Base-by-base conservation (phyloP, 164 flowering plant species). In the Houttuynia cordata region DNA sequence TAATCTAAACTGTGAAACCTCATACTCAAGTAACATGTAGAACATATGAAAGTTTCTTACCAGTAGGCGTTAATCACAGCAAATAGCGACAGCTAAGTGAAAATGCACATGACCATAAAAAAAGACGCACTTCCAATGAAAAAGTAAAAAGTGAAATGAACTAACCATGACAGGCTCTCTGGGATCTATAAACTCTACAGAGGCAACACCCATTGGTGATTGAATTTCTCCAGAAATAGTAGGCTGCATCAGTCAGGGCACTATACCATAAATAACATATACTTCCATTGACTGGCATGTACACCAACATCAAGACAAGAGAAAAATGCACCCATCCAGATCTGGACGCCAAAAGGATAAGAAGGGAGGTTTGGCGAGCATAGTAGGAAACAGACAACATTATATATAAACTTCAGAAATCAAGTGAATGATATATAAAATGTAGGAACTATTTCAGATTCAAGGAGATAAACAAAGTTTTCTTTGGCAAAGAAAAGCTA, bases 101-200 rank as follows among this genome's bases (percentile, higher is more conserved):
- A 52, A 52, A 52, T 19, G 37, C 10, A 23, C 55, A n/a, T 14
- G 19, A 34, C 19, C 18, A 8, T 23, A 23, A 54, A 23, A 53
- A 51, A 12, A 53, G 25, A 42, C 24, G 7, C 20, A 57, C 15
- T 61, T 23, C 10, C 0, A 53, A 53, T 53, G 17, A 21, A 58
- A 59, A 0, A 22, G 7, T 15, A 4, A n/a, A 52, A 51, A 39
- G 20, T 20, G 25, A 37, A 58, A 24, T 17, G 2, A 34, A 79
- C 94, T 80, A 53, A 93, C 99, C 82, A 68, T 74, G 23, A 93
- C 78, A 68, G 97, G 99, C 72, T 93, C 91, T 64, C 97, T 78
- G 59, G 99, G 96, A 74, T 93, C 97, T 73, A 93, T 71, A 71
- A 93, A 88, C 70, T 93, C 99, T 70, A 93, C 99, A 30, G 87